Percentiles rank a stretch among this genome's conserved stretches.
phyloP scores from a whole-genome alignment of 129 eudicot genomes.

The Pseudognaphalium luteoalbum region DNA sequence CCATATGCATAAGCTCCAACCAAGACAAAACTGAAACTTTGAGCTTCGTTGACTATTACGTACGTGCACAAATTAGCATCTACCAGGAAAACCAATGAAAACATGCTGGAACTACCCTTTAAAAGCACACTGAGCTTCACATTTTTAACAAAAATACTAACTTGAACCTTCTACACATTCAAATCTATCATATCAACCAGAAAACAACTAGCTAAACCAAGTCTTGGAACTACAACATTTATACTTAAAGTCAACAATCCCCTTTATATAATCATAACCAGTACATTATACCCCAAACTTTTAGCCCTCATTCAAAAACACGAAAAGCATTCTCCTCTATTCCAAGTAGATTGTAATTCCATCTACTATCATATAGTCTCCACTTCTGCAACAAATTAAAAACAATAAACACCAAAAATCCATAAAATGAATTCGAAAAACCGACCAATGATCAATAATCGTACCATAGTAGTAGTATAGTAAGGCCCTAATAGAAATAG shows the following conservation, averaged over 20 bases:
- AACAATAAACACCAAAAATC: background rate
- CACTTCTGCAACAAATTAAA: constrained; percentile 19
- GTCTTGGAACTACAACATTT: background rate
- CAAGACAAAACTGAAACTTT: constrained; percentile 7
- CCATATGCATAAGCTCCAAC: constrained; percentile 11
- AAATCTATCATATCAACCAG: constrained; percentile 12
- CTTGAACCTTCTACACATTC: constrained; percentile 25
- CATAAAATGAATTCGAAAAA: background rate
- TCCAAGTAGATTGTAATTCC: constrained; percentile 9
- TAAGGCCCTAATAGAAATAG: constrained; percentile 10
- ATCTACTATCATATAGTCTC: background rate
- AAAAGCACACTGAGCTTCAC: background rate
- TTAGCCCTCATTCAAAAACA: constrained; percentile 8
- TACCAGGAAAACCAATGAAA: background rate
- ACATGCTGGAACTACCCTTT: background rate
- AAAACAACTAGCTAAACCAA: constrained; percentile 13
- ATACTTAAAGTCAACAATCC: constrained; percentile 15
- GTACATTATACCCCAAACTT: constrained; percentile 23
- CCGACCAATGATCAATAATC: background rate
- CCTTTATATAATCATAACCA: constrained; percentile 1
- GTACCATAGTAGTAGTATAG: constrained; percentile 24
- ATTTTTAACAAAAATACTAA: constrained; percentile 3
- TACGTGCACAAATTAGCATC: background rate
- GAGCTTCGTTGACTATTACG: background rate
- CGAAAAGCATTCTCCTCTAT: constrained; percentile 3